These are phyloP conservation scores for Wolfiporia cocos DNA, from an alignment of 1,284 basidiomycete species.

Conservation along the genomic window DNA sequence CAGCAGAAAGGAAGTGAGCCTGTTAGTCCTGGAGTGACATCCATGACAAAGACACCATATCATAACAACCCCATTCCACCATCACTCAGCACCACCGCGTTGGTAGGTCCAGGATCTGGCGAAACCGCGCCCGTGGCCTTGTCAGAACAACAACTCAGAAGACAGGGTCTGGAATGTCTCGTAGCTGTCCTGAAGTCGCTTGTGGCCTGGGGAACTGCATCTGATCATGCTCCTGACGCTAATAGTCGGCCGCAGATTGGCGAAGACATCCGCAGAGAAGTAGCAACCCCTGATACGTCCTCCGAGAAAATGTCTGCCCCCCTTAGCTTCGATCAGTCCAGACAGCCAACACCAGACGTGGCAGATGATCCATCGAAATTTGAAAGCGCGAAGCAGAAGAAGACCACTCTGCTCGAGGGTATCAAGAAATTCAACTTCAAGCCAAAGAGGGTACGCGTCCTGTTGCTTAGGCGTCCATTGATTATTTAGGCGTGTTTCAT, in stretches of 20 bases:
- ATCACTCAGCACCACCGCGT: constrained; percentile 60
- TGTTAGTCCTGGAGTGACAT: constrained; percentile 50
- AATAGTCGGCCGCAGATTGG: constrained; percentile 37
- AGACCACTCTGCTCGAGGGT: constrained; percentile 92
- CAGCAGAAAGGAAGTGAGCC: constrained; percentile 50
- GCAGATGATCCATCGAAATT: constrained; percentile 89
- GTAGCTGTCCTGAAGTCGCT: constrained; percentile 84
- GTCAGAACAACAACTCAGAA: constrained; percentile 79
- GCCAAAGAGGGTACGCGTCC: constrained; percentile 69
- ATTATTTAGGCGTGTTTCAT: neutral
- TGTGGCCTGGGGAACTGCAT: constrained; percentile 82
- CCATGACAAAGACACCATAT: constrained; percentile 42
- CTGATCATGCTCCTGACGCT: constrained; percentile 38
- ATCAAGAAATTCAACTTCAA: constrained; percentile 99
- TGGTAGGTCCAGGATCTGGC: constrained; percentile 61
- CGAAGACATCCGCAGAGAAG: constrained; percentile 47
- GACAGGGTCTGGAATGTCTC: constrained; percentile 88
- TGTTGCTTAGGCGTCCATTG: neutral
- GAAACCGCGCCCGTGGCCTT: constrained; percentile 63
- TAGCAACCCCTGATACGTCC: constrained; percentile 47
- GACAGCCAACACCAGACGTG: constrained; percentile 71
- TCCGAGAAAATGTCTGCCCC: constrained; percentile 40
- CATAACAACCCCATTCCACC: constrained; percentile 46
- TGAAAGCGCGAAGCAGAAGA: constrained; percentile 95
- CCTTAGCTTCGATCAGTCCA: constrained; percentile 44